Conservation (phyloP, 2,329 filamentous ascomycete species). For the Ascochyta fabae region DNA sequence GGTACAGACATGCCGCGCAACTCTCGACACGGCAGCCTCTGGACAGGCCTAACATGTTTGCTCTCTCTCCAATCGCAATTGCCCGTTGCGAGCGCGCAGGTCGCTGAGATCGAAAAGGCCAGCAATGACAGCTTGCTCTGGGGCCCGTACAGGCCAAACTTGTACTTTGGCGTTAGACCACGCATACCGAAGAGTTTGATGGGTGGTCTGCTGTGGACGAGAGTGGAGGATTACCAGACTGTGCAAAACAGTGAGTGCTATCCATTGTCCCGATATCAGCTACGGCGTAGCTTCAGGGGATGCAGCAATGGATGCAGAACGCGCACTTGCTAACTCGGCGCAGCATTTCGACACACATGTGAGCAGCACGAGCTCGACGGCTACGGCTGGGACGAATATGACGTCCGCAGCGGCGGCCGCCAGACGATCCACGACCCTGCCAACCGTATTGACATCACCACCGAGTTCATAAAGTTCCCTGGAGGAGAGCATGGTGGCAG, state of each 20-base stretch:
- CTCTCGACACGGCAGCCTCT: conserved; percentile 27
- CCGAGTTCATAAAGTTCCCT: conserved; percentile 90
- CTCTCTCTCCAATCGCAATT: conserved; percentile 34
- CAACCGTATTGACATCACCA: conserved; percentile 89
- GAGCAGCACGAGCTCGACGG: conserved; percentile 95
- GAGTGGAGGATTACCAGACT: conserved; percentile 77
- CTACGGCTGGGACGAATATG: conserved; percentile 98
- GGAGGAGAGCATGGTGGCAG: conserved; percentile 85
- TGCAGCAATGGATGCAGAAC: conserved; percentile 15
- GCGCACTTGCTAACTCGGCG: conserved; percentile 17
- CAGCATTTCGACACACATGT: conserved; percentile 91
- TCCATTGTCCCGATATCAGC: neutral
- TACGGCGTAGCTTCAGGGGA: neutral
- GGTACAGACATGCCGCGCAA: conserved; percentile 34
- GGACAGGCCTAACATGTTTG: conserved; percentile 30
- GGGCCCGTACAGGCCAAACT: conserved; percentile 92
- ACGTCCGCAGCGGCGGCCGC: conserved; percentile 82
- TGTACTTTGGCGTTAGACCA: conserved; percentile 91
- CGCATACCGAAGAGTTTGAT: conserved; percentile 81
- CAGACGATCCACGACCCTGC: conserved; percentile 90
- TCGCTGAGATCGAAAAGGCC: conserved; percentile 51
- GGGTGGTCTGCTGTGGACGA: conserved; percentile 86
- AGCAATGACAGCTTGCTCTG: conserved; percentile 88
- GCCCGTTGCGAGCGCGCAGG: conserved; percentile 34
- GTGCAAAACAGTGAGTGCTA: conserved; percentile 74